phyloP scores from a whole-genome alignment of 495 filamentous ascomycete species.

The Podospora appendiculata region DNA sequence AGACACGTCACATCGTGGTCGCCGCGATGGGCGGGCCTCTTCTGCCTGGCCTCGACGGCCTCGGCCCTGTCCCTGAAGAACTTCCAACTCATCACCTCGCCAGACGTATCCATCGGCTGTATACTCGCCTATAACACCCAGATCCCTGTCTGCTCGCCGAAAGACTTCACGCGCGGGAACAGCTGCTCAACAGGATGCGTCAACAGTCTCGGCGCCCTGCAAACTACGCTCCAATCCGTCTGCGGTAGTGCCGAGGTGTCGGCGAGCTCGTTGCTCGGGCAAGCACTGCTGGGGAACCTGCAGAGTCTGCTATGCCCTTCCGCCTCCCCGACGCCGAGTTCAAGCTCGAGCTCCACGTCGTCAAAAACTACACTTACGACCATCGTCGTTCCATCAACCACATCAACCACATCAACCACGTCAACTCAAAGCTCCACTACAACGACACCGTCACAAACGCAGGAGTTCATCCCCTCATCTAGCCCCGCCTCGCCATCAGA shows the following conservation, averaged over 20 bases:
- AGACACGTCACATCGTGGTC: slow-evolving; percentile 15
- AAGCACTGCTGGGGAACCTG: slow-evolving; percentile 25
- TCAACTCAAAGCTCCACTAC: not conserved
- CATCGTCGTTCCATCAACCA: not conserved
- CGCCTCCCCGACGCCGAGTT: not conserved
- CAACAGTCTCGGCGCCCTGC: slow-evolving; percentile 16
- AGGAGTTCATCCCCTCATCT: too few relatives aligned
- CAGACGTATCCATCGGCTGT: slow-evolving; percentile 26
- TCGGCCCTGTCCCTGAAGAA: slow-evolving; percentile 31
- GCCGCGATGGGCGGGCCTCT: slow-evolving; percentile 11
- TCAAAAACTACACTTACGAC: slow-evolving; percentile 1
- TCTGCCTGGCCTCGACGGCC: slow-evolving; percentile 25
- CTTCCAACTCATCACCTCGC: slow-evolving; percentile 30
- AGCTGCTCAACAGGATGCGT: slow-evolving; percentile 29
- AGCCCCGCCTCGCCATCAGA: too few relatives aligned
- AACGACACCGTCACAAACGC: not conserved
- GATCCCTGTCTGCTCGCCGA: slow-evolving; percentile 23
- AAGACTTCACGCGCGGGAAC: slow-evolving; percentile 25
- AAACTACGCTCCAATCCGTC: slow-evolving; percentile 16
- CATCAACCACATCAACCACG: slow-evolving; percentile 2
- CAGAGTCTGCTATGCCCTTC: slow-evolving; percentile 27
- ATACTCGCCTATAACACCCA: slow-evolving; percentile 29
- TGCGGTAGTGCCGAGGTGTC: slow-evolving; percentile 22
- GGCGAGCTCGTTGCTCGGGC: slow-evolving; percentile 23
- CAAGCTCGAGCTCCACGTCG: slow-evolving; percentile 4